Evolutionary conservation across 2,329 filamentous ascomycete genomes (phyloP), one percentile per base, ranked within the genome.

Genomic region (Pseudogymnoascus sp.): DNA sequence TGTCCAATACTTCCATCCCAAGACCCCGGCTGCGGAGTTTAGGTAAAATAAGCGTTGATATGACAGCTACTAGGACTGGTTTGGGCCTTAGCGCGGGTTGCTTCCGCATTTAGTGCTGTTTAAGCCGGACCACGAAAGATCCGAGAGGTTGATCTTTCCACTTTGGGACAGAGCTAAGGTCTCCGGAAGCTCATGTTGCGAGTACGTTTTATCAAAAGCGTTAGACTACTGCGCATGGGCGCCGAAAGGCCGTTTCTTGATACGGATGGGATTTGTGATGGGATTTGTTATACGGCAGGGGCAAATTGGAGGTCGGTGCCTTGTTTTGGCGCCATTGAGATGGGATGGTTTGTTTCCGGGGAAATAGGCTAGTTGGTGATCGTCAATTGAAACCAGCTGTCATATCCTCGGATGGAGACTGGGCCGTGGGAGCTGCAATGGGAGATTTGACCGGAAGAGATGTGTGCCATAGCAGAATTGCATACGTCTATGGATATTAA

Each of bases 271-370:
- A 21, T 9, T 55, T 55, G 17, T 12, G 44, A 55, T 25, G 17
- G 17, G 44, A 21, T 9, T 55, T 55, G 21, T 12, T 21, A 21
- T 55, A 33, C 5, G 27, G n/a, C 31, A 33, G 44, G 17, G 48
- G 48, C 48, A n/a, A 55, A 55, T 55, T 55, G 48, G 27, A 55
- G 9, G 29, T 7, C 29, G 48, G 48, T 55, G 48, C 48, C 48
- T 55, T 55, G 48, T 33, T 55, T 55, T 12, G 27, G 29, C 17
- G 13, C 27, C 2, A 31, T 6, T 33, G 27, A 55, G 29, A 55
- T 55, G 48, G 48, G 48, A 55, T 33, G 48, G 9, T 17, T 17
- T 55, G 48, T 55, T 55, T 33, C 48, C 48, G 48, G 48, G 48
- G 48, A 55, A 55, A 55, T 55, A 55, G n/a, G 17, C 48, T 27